Evolutionary conservation across 164 flowering plant genomes (phyloP).

Genomic region (Aristolochia fimbriata): DNA sequence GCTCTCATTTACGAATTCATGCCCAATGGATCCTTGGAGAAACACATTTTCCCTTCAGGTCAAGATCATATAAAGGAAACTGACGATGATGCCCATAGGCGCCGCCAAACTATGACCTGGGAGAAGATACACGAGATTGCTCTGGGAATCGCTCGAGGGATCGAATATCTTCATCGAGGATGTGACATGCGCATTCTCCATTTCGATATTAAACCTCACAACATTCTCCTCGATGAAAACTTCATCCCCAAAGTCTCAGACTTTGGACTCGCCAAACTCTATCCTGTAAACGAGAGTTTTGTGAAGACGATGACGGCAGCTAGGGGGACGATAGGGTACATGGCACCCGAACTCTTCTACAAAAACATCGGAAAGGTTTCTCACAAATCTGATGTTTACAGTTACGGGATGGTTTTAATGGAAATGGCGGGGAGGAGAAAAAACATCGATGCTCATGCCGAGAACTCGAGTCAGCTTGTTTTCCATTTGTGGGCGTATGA

Average conservation of each 20-base stretch:
- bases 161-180: conserved; percentile 9
- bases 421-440: conserved; percentile 8
- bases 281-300: neutral
- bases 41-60: conserved; percentile 3
- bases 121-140: conserved; percentile 6
- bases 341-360: conserved; percentile 7
- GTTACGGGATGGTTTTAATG: conserved; percentile 9
- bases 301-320: neutral
- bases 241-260: conserved; percentile 12
- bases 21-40: conserved; percentile 11
- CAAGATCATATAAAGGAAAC: too few species aligned
- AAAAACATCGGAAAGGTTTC: conserved; percentile 4
- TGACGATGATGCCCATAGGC: too few species aligned
- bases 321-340: conserved; percentile 9
- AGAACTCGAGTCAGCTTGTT: conserved; percentile 1
- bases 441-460: neutral
- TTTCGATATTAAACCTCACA: conserved; percentile 13
- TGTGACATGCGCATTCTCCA: conserved; percentile 13
- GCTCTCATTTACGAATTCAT: conserved; percentile 14
- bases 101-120: neutral
- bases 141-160: conserved; percentile 8
- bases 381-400: conserved; percentile 8
- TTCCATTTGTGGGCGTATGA: conserved; percentile 6
- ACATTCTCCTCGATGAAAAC: conserved; percentile 7
- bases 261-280: conserved; percentile 10